A percentile compares a stretch with the other conserved stretches of the same genome.
Conservation (phyloP, 352 stramenopile species). For the Phytophthora tentaculata region DNA sequence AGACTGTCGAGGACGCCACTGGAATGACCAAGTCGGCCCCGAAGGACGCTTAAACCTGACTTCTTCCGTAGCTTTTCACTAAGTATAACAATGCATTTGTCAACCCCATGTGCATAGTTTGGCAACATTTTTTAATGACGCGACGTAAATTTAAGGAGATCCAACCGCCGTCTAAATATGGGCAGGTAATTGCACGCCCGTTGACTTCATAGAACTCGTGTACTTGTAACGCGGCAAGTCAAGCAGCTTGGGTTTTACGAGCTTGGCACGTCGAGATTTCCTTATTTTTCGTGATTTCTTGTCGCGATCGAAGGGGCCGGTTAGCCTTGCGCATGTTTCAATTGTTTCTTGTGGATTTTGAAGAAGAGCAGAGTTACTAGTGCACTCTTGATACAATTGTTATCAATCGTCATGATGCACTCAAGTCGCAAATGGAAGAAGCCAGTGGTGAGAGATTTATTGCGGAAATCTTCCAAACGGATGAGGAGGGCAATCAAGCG, state of each 20-base stretch:
- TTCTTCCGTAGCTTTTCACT: neutral
- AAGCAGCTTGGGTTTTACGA: neutral
- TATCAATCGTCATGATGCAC: conserved; percentile 1
- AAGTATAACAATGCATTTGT: conserved; percentile 32
- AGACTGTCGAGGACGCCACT: conserved; percentile 35
- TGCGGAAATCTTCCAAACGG: conserved; percentile 21
- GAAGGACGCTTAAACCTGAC: conserved; percentile 30
- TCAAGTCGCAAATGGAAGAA: conserved; percentile 23
- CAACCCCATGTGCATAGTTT: too few species aligned
- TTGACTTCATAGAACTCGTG: conserved; percentile 22
- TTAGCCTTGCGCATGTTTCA: conserved; percentile 28
- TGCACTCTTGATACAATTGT: conserved; percentile 16
- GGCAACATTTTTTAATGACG: neutral
- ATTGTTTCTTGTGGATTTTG: conserved; percentile 19
- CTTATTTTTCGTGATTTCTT: conserved; percentile 19
- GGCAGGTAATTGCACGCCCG: conserved; percentile 1
- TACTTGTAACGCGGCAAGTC: conserved; percentile 11
- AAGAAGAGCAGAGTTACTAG: conserved; percentile 25
- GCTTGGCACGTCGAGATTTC: conserved; percentile 16
- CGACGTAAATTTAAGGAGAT: neutral
- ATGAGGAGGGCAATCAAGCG: conserved; percentile 57
- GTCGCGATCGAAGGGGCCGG: conserved; percentile 22
- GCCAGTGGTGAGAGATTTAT: conserved; percentile 21
- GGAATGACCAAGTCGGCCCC: conserved; percentile 19
- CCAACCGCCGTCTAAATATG: conserved; percentile 33